Percentiles rank a stretch among this genome's conserved stretches.
phyloP scores from a whole-genome alignment of 768 basidiomycete genomes.

The Trametes cinnabarina region DNA sequence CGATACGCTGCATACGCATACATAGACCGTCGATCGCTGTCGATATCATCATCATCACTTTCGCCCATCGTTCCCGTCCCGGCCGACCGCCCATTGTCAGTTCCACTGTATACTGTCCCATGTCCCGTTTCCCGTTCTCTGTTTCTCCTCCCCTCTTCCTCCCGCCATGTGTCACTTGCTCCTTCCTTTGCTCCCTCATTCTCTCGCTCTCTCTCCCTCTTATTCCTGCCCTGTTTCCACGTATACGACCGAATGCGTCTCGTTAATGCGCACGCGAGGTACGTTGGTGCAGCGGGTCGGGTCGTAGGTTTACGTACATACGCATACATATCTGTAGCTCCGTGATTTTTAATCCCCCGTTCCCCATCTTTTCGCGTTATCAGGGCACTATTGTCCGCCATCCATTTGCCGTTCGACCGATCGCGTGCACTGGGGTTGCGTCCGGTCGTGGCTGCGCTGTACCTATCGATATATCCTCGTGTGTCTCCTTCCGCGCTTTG shows the following conservation, averaged over 20 bases:
- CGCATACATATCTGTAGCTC: slow-evolving; percentile 4
- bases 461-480: too few relatives aligned
- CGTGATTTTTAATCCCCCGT: background rate
- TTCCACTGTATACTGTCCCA: background rate
- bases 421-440: too few relatives aligned
- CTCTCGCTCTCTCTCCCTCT: background rate
- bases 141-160: background rate
- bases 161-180: background rate
- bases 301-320: background rate
- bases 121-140: background rate
- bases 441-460: background rate
- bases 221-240: background rate
- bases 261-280: background rate
- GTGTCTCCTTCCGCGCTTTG: too few relatives aligned
- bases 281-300: background rate
- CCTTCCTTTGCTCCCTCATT: background rate
- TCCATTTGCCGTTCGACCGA: too few relatives aligned
- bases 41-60: slow-evolving; percentile 1
- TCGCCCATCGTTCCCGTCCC: background rate
- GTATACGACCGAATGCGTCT: background rate
- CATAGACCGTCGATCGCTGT: slow-evolving; percentile 13
- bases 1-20: background rate
- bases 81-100: too few relatives aligned
- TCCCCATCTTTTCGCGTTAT: background rate
- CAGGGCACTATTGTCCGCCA: background rate